Base-by-base conservation (phyloP, 2,329 filamentous ascomycete species). In the Trichoderma sp. region DNA sequence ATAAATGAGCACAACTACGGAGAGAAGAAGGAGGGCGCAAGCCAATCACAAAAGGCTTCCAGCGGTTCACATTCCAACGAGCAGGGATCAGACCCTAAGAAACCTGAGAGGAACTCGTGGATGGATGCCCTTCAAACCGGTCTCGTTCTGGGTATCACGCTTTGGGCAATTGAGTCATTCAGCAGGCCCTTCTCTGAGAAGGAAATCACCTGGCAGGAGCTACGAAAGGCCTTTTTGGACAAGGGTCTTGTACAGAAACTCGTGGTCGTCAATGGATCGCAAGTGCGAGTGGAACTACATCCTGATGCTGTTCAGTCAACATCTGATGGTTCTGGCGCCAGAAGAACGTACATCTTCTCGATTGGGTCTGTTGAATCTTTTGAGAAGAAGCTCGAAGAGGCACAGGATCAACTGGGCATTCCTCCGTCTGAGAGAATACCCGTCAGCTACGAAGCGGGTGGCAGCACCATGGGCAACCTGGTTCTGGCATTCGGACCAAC, bases 141-240 rank as follows among this genome's bases (percentile, higher is more conserved):
- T 68, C 71, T 80, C 21, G 73, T 82, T 11, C 81, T 82, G 33
- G 84, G 83, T 70, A 82, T 95, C 68, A 86, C 93, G 31, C 79
- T 82, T 8, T 85, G 82, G 72, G 82, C 82, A 55, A 74, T 86
- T 8, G 82, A 81, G 37, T 75, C 76, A 10, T 73, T 81, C 63
- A 77, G 77, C 73, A 81, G 81, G 72, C 73, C 83, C 31, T 81
- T 84, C 72, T 80, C 81, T 4, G 82, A 85, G 72, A 81, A 81
- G 76, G 95, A 99, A 78, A 97, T 99, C 70, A 98, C 96, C 68
- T 99, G 94, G 93, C 94, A 99, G 81, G 96, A 99, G 82, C 93
- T 99, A 82, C 87, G 92, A 72, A 94, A 89, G 74, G 96, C 93
- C 37, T 98, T 97, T 85, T 85, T 99, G 71, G 94, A 97, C 81